Evolutionary conservation across 1,139 yeast genomes (phyloP).

Genomic region (Nematodospora anomalae): DNA sequence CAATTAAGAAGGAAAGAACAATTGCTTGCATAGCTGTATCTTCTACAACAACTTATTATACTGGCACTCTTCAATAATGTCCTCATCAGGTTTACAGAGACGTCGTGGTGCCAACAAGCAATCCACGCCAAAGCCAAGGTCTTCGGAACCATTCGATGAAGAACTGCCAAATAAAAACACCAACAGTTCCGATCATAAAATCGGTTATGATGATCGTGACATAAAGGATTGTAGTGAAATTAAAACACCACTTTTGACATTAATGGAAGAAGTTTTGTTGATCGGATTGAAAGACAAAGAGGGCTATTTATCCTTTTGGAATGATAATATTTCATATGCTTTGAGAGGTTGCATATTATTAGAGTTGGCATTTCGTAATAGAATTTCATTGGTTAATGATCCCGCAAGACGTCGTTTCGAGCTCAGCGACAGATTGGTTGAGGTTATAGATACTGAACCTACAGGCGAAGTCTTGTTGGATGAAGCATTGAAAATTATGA

Average conservation of each 20-base stretch:
- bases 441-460: conserved; percentile 79
- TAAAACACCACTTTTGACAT: conserved; percentile 69
- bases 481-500: conserved; percentile 90
- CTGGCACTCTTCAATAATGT: conserved; percentile 18
- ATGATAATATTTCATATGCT: conserved; percentile 94
- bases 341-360: conserved; percentile 90
- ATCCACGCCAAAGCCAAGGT: conserved; percentile 14
- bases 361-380: conserved; percentile 89
- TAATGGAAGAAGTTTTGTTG: conserved; percentile 93
- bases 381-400: conserved; percentile 85
- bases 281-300: conserved; percentile 94
- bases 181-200: conserved; percentile 46
- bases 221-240: conserved; percentile 48
- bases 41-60: no score
- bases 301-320: conserved; percentile 96
- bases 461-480: conserved; percentile 96
- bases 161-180: conserved; percentile 17
- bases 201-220: conserved; percentile 84
- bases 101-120: conserved; percentile 44
- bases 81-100: conserved; percentile 46
- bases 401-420: conserved; percentile 92
- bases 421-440: conserved; percentile 80
- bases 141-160: conserved; percentile 13
- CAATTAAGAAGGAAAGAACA: neutral
- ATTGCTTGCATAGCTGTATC: no score